Percentiles rank a stretch among this genome's conserved stretches.
Evolutionary conservation across 768 basidiomycete species (phyloP).

Genomic region (Boletus subcaerulescens): DNA sequence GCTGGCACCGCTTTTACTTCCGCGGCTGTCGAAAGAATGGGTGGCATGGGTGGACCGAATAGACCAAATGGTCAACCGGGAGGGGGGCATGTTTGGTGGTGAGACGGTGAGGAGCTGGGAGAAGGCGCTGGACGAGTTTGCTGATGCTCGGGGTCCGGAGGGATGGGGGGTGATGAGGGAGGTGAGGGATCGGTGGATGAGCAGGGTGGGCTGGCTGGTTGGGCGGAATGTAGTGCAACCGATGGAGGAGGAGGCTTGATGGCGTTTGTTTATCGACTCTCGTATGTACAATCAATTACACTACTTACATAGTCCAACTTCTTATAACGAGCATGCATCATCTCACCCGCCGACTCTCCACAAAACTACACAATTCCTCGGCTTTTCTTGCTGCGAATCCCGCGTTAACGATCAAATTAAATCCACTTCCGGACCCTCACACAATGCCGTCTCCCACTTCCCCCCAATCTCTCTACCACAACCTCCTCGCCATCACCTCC

Average conservation of each 20-base stretch:
- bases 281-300: background rate
- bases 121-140: constrained; percentile 62
- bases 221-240: constrained; percentile 38
- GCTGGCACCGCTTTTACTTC: constrained; percentile 55
- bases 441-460: too few species aligned
- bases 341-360: too few species aligned
- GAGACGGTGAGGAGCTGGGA: constrained; percentile 72
- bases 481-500: constrained; percentile 23
- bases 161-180: constrained; percentile 42
- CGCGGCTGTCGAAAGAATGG: constrained; percentile 74
- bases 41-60: constrained; percentile 70
- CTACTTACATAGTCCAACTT: background rate
- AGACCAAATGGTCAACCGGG: constrained; percentile 64
- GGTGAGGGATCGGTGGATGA: constrained; percentile 64
- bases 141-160: constrained; percentile 45
- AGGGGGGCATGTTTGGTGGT: constrained; percentile 77
- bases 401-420: too few species aligned
- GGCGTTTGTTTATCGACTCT: background rate
- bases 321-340: too few species aligned
- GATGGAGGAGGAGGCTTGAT: constrained; percentile 31
- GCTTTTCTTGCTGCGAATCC: too few species aligned
- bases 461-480: constrained; percentile 30
- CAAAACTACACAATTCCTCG: too few species aligned
- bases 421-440: too few species aligned
- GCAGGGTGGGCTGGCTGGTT: constrained; percentile 77